Evolutionary conservation across 305 asterid species (phyloP).

Genomic region (Fraxinus platypoda): DNA sequence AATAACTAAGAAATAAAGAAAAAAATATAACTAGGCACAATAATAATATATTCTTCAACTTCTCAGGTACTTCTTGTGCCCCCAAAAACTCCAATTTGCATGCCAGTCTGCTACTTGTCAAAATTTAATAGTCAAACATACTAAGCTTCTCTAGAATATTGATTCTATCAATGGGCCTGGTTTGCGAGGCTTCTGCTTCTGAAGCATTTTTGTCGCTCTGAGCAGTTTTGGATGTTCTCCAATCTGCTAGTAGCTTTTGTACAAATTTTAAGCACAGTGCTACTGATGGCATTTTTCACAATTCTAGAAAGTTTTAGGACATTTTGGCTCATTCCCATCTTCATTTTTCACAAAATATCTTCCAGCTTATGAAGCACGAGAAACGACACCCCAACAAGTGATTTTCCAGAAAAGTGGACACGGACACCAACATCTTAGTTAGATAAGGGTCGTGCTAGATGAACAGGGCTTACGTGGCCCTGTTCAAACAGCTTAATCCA

Average conservation of each 20-base stretch:
- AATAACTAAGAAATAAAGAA: slow-evolving; percentile 3
- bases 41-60: neutral
- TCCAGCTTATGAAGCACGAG: neutral
- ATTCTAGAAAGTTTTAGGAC: neutral
- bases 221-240: neutral
- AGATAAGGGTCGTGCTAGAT: neutral
- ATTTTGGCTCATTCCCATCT: neutral
- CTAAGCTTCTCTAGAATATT: neutral
- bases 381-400: neutral
- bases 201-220: neutral
- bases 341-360: neutral
- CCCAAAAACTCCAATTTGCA: slow-evolving; percentile 3
- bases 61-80: neutral
- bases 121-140: neutral
- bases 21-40: neutral
- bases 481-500: neutral
- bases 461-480: neutral
- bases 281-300: neutral
- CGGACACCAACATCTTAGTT: neutral
- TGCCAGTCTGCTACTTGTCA: slow-evolving; percentile 6
- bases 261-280: neutral
- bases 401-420: neutral
- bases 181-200: neutral
- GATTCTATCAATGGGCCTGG: neutral
- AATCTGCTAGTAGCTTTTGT: neutral